Evolutionary conservation across 1,139 yeast genomes (phyloP).

Genomic region (Suhomyces coccinellae): DNA sequence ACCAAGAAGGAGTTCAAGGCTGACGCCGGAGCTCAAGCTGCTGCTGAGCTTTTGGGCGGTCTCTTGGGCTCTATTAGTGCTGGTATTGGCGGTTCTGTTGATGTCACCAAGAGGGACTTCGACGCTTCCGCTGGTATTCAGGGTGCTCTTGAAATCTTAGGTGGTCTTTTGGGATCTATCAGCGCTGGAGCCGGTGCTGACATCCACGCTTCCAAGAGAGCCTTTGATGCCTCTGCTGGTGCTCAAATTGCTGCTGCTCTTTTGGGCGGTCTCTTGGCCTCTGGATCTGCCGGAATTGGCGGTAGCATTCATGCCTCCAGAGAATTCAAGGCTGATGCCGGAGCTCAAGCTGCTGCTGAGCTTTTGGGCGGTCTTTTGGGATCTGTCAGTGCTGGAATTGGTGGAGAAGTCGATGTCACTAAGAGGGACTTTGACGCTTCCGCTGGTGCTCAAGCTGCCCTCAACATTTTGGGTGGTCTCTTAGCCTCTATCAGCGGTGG

Average conservation of each 20-base stretch:
- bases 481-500: conserved; percentile 3
- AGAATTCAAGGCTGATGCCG: conserved; percentile 13
- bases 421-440: conserved; percentile 11
- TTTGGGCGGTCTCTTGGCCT: conserved; percentile 4
- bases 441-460: conserved; percentile 5
- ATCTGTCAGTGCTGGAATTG: conserved; percentile 15
- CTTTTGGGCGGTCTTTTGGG: conserved; percentile 10
- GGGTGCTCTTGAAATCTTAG: conserved; percentile 3
- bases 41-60: conserved; percentile 2
- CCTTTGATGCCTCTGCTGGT: conserved; percentile 16
- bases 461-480: conserved; percentile 5
- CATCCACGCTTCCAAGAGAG: conserved; percentile 22
- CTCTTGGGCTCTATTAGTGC: conserved; percentile 10
- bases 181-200: conserved; percentile 15
- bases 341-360: conserved; percentile 13
- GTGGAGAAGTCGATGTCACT: conserved; percentile 11
- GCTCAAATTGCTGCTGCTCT: conserved; percentile 6
- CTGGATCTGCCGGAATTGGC: conserved; percentile 14
- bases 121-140: conserved; percentile 8
- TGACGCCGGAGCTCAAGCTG: conserved; percentile 6
- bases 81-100: neutral
- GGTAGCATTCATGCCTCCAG: conserved; percentile 19
- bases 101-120: conserved; percentile 2
- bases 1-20: conserved; percentile 5
- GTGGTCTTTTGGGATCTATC: conserved; percentile 9